Percentiles rank a stretch among this genome's conserved stretches.
Conservation (phyloP, 139 green algal species). For the Coelastrella sp. region DNA sequence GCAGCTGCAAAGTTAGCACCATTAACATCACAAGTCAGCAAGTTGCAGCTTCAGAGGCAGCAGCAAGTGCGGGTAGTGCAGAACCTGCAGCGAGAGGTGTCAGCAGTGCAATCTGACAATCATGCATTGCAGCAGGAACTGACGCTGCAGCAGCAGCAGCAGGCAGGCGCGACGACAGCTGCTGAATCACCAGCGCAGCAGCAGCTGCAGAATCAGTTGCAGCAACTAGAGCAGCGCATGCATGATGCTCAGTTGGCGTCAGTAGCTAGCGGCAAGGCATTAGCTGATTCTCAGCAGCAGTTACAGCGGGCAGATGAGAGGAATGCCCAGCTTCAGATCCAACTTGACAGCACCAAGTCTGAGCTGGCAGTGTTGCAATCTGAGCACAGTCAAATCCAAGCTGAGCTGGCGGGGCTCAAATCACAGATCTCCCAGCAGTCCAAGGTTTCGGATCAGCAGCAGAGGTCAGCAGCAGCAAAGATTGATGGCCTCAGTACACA, state of each 20-base stretch:
- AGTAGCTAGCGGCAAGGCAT: not conserved
- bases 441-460: slow-evolving; percentile 1
- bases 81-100: not conserved
- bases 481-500: not conserved
- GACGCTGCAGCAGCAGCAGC: slow-evolving; percentile 6
- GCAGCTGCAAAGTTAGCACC: not conserved
- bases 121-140: not conserved
- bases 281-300: slow-evolving; percentile 8
- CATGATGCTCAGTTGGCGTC: not conserved
- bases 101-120: not conserved
- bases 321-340: not conserved
- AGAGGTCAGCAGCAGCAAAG: not conserved
- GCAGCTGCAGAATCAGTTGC: slow-evolving; percentile 13
- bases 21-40: not conserved
- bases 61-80: not conserved
- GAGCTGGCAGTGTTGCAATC: not conserved
- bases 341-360: not conserved
- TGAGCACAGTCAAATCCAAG: not conserved
- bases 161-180: not conserved
- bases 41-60: slow-evolving; percentile 12
- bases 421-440: not conserved
- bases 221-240: not conserved
- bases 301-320: not conserved
- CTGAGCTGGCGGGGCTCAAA: not conserved
- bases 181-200: not conserved